These are phyloP conservation scores for Epichloe sibirici DNA, from an alignment of 2,329 filamentous ascomycete genomes.

Conservation along the genomic window DNA sequence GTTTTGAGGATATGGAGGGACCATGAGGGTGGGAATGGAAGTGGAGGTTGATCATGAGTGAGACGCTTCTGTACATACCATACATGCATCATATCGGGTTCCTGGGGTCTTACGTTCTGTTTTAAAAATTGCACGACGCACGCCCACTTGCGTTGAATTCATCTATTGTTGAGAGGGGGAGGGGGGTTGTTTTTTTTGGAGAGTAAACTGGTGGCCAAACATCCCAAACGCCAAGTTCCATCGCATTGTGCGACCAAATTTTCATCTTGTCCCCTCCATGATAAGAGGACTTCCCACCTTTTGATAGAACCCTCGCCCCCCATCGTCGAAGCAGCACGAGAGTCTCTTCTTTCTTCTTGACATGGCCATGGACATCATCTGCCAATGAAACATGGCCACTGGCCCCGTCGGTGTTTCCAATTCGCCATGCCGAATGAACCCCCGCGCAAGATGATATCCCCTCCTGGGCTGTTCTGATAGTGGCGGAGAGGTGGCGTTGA, in stretches of 20 bases:
- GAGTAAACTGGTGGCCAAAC: conserved; percentile 17
- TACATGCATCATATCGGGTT: neutral
- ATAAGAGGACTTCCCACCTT: conserved; percentile 5
- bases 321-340: neutral
- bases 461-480: neutral
- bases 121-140: neutral
- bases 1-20: conserved; percentile 75
- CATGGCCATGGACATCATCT: neutral
- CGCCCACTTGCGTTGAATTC: neutral
- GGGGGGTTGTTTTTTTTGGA: neutral
- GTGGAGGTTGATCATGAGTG: neutral
- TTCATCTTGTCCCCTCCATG: neutral
- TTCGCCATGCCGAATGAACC: neutral
- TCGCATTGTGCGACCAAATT: conserved; percentile 9
- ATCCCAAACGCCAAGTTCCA: conserved; percentile 24
- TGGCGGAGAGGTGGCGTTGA: neutral
- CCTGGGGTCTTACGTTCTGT: no score
- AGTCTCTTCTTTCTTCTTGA: neutral
- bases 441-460: neutral
- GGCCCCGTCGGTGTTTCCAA: neutral
- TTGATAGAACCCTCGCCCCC: conserved; percentile 2
- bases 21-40: neutral
- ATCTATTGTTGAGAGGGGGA: neutral
- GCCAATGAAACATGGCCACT: neutral
- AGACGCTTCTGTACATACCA: neutral